Percentiles rank a stretch among this genome's conserved stretches.
These are phyloP conservation scores for Rheum nobile DNA, from an alignment of 148 eudicot species.

Conservation along the genomic window DNA sequence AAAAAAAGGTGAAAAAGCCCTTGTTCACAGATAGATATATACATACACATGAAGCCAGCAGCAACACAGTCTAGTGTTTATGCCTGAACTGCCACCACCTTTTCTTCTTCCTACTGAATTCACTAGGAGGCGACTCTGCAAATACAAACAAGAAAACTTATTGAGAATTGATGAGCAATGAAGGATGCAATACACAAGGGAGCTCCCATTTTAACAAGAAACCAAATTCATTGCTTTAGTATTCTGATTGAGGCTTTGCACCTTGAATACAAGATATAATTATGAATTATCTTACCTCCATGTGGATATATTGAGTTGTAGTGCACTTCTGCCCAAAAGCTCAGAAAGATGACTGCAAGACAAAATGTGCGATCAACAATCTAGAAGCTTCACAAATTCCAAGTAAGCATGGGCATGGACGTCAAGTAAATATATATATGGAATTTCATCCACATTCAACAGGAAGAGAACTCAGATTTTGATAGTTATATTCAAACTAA, in stretches of 20 bases:
- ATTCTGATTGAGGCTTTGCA: neutral
- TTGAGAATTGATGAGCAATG: too few species aligned
- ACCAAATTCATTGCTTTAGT: neutral
- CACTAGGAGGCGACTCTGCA: slow-evolving; percentile 59
- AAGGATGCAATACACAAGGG: too few species aligned
- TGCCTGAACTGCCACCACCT: slow-evolving; percentile 71
- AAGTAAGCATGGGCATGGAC: neutral
- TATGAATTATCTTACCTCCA: slow-evolving; percentile 37
- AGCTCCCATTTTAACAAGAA: neutral
- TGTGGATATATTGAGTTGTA: slow-evolving; percentile 91
- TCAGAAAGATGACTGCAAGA: slow-evolving; percentile 58
- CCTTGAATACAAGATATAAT: neutral
- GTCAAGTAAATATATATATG: too few species aligned
- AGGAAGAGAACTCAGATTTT: too few species aligned
- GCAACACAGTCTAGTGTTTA: slow-evolving; percentile 19
- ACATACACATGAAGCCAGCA: neutral
- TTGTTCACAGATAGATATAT: neutral
- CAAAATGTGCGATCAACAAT: too few species aligned
- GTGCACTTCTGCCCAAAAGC: slow-evolving; percentile 99
- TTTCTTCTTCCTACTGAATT: slow-evolving; percentile 46
- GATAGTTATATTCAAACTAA: neutral
- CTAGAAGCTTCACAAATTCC: too few species aligned
- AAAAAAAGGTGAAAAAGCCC: neutral
- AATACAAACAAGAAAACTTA: neutral
- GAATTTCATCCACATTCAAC: neutral